Conservation (phyloP, 1,139 yeast species). For the Kurtzmaniella quercitrusa region DNA sequence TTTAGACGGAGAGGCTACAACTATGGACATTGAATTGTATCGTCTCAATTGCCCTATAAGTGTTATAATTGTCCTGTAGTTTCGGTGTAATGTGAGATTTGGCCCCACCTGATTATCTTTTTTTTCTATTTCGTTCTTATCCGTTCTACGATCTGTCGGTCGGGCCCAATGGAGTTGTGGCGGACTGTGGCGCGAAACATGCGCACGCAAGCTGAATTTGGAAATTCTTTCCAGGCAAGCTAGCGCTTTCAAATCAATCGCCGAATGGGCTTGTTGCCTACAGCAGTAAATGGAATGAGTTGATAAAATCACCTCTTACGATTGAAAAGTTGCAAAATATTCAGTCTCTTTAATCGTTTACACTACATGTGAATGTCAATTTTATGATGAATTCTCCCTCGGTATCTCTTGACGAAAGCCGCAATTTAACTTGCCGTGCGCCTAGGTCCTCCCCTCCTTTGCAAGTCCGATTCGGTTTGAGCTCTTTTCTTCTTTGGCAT, state of each 20-base stretch:
- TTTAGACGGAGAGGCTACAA: too few relatives aligned
- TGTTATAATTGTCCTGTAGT: too few relatives aligned
- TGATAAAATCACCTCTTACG: background rate
- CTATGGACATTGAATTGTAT: background rate
- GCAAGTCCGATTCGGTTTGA: background rate
- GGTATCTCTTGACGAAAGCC: too few relatives aligned
- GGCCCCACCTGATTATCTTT: background rate
- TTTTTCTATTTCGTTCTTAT: background rate
- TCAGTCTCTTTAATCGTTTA: too few relatives aligned
- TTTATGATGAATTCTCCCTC: too few relatives aligned
- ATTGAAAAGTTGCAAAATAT: too few relatives aligned
- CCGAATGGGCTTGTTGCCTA: background rate
- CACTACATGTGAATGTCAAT: too few relatives aligned
- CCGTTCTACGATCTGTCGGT: background rate
- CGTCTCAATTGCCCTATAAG: background rate
- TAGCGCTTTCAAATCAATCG: background rate
- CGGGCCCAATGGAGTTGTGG: slow-evolving; percentile 3
- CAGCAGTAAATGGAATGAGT: background rate
- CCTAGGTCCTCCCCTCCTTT: slow-evolving; percentile 1
- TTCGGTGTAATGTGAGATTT: too few relatives aligned
- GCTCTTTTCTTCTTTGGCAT: background rate
- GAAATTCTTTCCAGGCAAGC: background rate
- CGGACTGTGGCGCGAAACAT: slow-evolving; percentile 6
- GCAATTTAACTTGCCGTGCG: too few relatives aligned
- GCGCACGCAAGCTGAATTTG: background rate